Base-by-base conservation (phyloP, 78 protist species). In the Dictyostelium capitatum region DNA sequence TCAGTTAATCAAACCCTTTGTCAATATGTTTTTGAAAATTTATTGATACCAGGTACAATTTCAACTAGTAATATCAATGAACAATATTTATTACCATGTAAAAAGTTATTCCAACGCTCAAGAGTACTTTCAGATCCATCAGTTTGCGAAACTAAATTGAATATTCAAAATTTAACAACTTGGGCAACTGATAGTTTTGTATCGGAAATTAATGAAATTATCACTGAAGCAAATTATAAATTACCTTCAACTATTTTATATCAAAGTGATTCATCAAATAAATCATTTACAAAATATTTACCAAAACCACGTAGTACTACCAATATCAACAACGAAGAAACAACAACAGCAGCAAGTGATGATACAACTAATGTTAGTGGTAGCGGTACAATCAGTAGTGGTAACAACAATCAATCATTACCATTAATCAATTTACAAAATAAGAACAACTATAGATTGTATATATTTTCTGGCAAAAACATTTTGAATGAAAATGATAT, bases 101-200 rank as follows among this genome's bases (percentile, higher is more conserved):
- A 47, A 28, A 32, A 80, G 30, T 0, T 87, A 3, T 59, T 87
- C 46, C 28, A 17, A 43, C 62, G 80, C 19, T 83, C 80, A 19
- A 53, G 79, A 25, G n/a, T 11, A 59, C 17, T 87, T 10, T 69
- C 25, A 4, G 70, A 82, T 14, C 75, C 84, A 17, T 72, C 82
- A 41, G 51, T 77, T 11, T 30, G 46, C 6, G 93, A 87, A 65
- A 57, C 65, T 8, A 87, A 87, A 37, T 11, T 87, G 4, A 46
- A 64, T 19, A 62, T 37, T 62, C 72, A 51, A 57, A 64, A 87
- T 48, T 47, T 91, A 3, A 67, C 95, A 8, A 81, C 95, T 10
- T 91, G 83, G 82, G 43, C 89, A 7, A 91, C 91, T 50, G 78
- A 82, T 54, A 51, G 85, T 37, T 91, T 91, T n/a, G 67, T 91